These are phyloP conservation scores for Hygrophorus pudorinus DNA, from an alignment of 768 basidiomycete genomes.

Conservation along the genomic window DNA sequence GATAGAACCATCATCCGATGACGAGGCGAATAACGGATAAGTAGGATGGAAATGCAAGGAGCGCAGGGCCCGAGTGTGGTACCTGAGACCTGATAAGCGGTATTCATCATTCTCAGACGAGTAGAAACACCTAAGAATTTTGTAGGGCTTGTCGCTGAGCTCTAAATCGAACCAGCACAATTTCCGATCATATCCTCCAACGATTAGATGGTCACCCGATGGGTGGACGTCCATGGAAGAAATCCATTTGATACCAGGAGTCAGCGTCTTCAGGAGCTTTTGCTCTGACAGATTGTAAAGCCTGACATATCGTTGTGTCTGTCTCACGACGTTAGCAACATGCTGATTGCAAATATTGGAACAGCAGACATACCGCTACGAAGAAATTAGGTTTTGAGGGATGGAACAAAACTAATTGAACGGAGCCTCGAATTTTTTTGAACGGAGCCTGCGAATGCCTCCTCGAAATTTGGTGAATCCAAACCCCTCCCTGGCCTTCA, in stretches of 20 bases:
- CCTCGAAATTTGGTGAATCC: constrained; percentile 92
- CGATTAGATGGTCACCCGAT: constrained; percentile 90
- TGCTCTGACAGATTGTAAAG: constrained; percentile 93
- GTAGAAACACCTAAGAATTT: constrained; percentile 69
- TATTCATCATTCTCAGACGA: neutral
- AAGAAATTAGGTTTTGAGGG: constrained; percentile 93
- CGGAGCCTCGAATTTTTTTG: constrained; percentile 85
- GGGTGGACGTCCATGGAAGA: constrained; percentile 96
- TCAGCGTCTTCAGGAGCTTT: constrained; percentile 86
- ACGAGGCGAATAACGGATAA: constrained; percentile 93
- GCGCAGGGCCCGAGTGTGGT: constrained; percentile 90
- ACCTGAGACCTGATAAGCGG: constrained; percentile 36
- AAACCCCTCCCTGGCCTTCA: constrained; percentile 73
- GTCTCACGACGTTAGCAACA: constrained; percentile 5
- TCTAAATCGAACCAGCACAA: constrained; percentile 99
- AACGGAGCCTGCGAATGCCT: constrained; percentile 97
- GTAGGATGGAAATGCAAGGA: constrained; percentile 88
- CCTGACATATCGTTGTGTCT: constrained; percentile 96
- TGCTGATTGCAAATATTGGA: constrained; percentile 8
- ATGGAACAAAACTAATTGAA: constrained; percentile 92
- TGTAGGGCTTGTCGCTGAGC: constrained; percentile 93
- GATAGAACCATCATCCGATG: constrained; percentile 94
- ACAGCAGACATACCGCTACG: constrained; percentile 65
- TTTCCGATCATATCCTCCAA: constrained; percentile 96
- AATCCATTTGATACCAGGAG: constrained; percentile 95